These are phyloP conservation scores for Plasmopara halstedii DNA, from an alignment of 352 stramenopile genomes.

Conservation along the genomic window DNA sequence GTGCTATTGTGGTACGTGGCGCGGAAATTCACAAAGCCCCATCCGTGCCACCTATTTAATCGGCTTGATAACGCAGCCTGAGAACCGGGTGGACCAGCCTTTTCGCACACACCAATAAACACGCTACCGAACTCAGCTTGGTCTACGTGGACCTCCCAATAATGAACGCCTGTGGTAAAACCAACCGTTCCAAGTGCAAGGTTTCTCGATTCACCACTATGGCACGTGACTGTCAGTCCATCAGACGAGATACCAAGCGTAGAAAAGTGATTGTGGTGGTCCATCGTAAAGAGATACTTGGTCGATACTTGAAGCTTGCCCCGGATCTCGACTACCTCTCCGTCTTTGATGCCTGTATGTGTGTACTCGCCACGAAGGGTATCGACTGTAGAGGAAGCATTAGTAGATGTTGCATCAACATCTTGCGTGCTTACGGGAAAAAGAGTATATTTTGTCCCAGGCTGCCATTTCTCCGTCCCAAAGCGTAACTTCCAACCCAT, in stretches of 20 bases:
- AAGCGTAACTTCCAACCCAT: constrained; percentile 87
- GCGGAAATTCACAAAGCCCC: constrained; percentile 97
- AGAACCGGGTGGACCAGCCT: constrained; percentile 66
- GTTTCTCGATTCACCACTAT: constrained; percentile 81
- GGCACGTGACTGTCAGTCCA: constrained; percentile 69
- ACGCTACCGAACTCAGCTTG: constrained; percentile 97
- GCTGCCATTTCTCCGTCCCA: constrained; percentile 80
- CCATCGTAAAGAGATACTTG: constrained; percentile 80
- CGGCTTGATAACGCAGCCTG: constrained; percentile 67
- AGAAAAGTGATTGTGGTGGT: constrained; percentile 69
- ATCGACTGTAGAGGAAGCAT: constrained; percentile 15
- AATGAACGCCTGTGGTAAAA: constrained; percentile 91
- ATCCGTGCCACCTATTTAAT: constrained; percentile 87
- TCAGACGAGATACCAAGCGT: constrained; percentile 73
- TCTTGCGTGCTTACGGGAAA: constrained; percentile 14
- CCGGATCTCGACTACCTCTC: constrained; percentile 54
- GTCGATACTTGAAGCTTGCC: constrained; percentile 61
- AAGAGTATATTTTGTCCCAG: constrained; percentile 78
- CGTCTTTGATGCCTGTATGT: constrained; percentile 44
- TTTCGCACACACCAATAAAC: constrained; percentile 95
- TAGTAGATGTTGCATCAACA: constrained; percentile 1
- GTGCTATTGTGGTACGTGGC: constrained; percentile 91
- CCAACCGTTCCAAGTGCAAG: constrained; percentile 77
- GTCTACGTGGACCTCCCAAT: constrained; percentile 97
- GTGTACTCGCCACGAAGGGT: constrained; percentile 50